A percentile compares a stretch with the other conserved stretches of the same genome.
Conservation (phyloP, 73 alveolate species). For the Uronychia setigera region DNA sequence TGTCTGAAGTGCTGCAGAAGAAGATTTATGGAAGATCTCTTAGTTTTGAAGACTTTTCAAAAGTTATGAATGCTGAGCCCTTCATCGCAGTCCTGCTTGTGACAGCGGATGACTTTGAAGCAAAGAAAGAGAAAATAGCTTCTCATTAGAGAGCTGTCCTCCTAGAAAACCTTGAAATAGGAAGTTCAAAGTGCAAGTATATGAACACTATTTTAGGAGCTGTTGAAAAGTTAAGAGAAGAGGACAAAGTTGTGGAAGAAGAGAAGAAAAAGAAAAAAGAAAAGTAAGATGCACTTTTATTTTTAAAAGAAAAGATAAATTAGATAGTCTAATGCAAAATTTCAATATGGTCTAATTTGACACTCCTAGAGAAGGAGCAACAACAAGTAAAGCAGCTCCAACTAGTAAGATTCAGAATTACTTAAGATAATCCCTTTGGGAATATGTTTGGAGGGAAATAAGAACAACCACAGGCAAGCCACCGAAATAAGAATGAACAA, state of each 20-base stretch:
- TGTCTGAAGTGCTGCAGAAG: conserved; percentile 1
- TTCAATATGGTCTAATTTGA: too few relatives aligned
- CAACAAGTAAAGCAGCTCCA: too few relatives aligned
- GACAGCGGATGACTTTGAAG: not conserved
- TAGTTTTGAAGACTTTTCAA: not conserved
- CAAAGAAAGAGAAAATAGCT: not conserved
- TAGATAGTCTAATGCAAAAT: too few relatives aligned
- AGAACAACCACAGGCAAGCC: too few relatives aligned
- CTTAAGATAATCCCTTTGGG: too few relatives aligned
- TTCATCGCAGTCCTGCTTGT: not conserved
- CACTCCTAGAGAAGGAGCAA: too few relatives aligned
- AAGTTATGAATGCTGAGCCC: not conserved
- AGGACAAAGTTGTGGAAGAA: not conserved
- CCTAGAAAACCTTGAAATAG: not conserved
- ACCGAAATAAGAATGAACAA: too few relatives aligned
- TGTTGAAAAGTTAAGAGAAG: not conserved
- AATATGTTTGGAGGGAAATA: too few relatives aligned
- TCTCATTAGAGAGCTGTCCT: not conserved
- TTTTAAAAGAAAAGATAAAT: too few relatives aligned
- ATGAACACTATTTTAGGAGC: not conserved
- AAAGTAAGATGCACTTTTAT: too few relatives aligned
- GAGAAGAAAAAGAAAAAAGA: not conserved
- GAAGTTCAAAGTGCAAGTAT: not conserved
- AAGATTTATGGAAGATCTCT: not conserved
- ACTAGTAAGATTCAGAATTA: too few relatives aligned